Conservation (phyloP, 148 eudicot genomes). For the Diospyros kaki region DNA sequence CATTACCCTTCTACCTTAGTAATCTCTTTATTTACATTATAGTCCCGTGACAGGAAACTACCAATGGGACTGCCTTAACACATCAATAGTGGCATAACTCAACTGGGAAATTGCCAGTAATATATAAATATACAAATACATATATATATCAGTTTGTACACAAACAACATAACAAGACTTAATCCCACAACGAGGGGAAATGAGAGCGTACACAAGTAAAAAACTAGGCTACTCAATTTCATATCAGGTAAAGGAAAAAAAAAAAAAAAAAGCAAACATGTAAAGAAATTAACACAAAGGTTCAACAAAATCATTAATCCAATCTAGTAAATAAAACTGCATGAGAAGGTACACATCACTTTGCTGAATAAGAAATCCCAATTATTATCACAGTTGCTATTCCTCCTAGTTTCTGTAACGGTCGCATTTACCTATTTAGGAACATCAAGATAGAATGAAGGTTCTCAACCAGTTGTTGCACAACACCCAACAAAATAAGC, state of each 20-base stretch:
- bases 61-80: too few relatives aligned
- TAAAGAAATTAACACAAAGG: neutral
- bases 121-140: neutral
- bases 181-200: neutral
- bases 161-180: neutral
- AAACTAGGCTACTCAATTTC: neutral
- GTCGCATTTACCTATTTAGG: too few relatives aligned
- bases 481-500: neutral
- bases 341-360: neutral
- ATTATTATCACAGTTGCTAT: neutral
- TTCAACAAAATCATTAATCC: neutral
- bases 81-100: too few relatives aligned
- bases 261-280: neutral
- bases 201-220: neutral
- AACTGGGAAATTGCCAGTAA: too few relatives aligned
- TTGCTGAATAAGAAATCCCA: conserved; percentile 1
- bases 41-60: too few relatives aligned
- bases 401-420: neutral
- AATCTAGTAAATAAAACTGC: neutral
- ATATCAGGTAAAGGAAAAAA: neutral
- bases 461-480: neutral
- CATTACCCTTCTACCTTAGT: too few relatives aligned
- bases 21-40: too few relatives aligned
- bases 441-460: neutral
- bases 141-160: neutral